Base-by-base conservation (phyloP, 345 rosid species). In the Conringia planisiliqua region DNA sequence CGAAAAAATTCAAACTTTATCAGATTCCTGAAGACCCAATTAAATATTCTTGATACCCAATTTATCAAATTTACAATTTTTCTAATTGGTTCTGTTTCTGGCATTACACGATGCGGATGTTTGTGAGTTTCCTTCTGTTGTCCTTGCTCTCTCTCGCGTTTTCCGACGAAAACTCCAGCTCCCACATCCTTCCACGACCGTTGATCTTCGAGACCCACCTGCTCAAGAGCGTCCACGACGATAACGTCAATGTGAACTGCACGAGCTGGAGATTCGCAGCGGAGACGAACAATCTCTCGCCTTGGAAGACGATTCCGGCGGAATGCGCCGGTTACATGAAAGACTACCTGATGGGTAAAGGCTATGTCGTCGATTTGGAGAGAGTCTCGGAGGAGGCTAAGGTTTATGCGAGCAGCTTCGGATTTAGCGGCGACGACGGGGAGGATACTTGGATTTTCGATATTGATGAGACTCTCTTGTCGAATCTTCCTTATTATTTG, bases 361-460 rank as follows among this genome's bases (percentile, higher is more conserved):
- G 85, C 10, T 93, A 93, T 77, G 66, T 56, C 27, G 0, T 83
- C 6, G 98, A 93, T 75, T 62, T 88, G 44, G 86, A 86, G 62
- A 84, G 84, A 77, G 94, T 84, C 38, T 85, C 86, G 0, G 76
- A 66, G 10, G 96, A 91, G 77, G 88, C 98, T 55, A 82, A 70
- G 22, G 66, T 64, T 51, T 91, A 61, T 39, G 98, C 95, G 1
- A 81, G 70, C 85, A 82, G 82, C 69, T 68, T 87, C 51, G 73
- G 83, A 57, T 39, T 84, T 80, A 24, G 50, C 56, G 91, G 83
- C 77, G 57, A 68, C 43, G 57, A 72, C 30, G 97, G 90, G 1
- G 87, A 82, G 66, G 96, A 93, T 74, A 83, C 68, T 30, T 91
- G 98, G 98, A 70, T 91, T 70, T 93, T 93, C 65, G 98, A 93